phyloP scores from a whole-genome alignment of 1,139 yeast genomes.

The Arxiozyma heterogenica region DNA sequence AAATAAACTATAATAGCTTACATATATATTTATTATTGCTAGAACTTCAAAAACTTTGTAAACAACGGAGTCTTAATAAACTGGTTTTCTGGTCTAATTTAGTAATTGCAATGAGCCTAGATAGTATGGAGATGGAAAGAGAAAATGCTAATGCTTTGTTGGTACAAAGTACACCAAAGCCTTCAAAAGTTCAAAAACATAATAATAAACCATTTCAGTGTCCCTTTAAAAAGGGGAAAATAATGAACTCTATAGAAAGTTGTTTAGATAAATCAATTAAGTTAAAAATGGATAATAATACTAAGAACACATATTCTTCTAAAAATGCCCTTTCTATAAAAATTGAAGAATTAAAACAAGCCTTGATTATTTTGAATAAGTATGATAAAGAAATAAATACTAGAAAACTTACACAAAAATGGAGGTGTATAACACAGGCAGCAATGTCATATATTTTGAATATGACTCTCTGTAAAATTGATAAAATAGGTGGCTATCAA shows the following conservation, averaged over 20 bases:
- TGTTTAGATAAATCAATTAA: background rate
- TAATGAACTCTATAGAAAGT: background rate
- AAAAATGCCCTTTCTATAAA: conserved; percentile 12
- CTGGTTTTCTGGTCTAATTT: background rate
- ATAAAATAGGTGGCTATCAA: conserved; percentile 39
- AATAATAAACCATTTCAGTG: background rate
- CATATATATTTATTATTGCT: background rate
- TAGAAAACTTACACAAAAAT: conserved; percentile 32
- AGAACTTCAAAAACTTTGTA: background rate
- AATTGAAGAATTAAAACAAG: conserved; percentile 31
- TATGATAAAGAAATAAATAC: conserved; percentile 24
- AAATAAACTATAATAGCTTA: background rate
- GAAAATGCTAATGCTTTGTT: too few relatives aligned
- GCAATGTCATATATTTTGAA: conserved; percentile 38
- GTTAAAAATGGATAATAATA: background rate
- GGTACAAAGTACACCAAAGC: background rate
- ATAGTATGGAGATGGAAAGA: background rate
- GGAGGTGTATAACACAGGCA: conserved; percentile 38
- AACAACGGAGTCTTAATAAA: background rate
- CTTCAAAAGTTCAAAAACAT: background rate
- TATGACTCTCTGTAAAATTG: conserved; percentile 35
- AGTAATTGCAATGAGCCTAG: background rate
- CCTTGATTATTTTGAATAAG: conserved; percentile 29
- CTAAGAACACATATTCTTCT: background rate
- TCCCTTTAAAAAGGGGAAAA: background rate